A percentile compares a stretch with the other conserved stretches of the same genome.
Evolutionary conservation across 257 asterid species (phyloP).

Genomic region (Solanum ossicruentum): DNA sequence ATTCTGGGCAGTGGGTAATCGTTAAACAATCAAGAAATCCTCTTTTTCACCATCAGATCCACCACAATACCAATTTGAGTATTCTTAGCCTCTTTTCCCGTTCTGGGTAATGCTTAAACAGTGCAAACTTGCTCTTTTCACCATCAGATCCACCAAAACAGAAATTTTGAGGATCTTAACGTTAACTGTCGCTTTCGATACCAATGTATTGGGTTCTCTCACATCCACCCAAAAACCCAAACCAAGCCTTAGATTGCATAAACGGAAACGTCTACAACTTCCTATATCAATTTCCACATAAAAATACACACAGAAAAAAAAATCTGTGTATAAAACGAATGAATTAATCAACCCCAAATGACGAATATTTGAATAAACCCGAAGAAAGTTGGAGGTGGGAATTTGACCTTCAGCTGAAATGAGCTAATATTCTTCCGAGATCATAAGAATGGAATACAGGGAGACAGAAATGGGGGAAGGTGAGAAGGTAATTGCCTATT

Average conservation of each 20-base stretch:
- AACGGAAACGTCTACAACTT: neutral
- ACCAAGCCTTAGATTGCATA: neutral
- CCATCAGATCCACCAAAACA: conserved; percentile 8
- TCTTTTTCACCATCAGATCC: neutral
- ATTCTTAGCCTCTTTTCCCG: neutral
- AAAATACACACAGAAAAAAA: neutral
- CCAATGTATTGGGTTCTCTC: conserved; percentile 10
- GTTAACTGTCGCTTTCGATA: neutral
- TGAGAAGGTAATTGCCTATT: neutral
- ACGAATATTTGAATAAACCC: neutral
- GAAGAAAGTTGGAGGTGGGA: neutral
- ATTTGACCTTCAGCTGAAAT: neutral
- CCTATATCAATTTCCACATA: neutral
- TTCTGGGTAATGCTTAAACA: neutral
- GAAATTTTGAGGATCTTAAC: neutral
- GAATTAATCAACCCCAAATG: neutral
- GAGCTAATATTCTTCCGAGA: conserved; percentile 14
- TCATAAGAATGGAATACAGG: conserved; percentile 14
- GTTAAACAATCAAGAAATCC: neutral
- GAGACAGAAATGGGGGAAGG: conserved; percentile 1
- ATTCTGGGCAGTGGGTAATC: neutral
- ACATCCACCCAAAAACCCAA: neutral
- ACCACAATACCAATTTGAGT: neutral
- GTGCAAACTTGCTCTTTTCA: conserved; percentile 1
- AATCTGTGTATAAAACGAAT: neutral